A percentile compares a stretch with the other conserved stretches of the same genome.
These are phyloP conservation scores for Yamadazyma takamatsuzukensis DNA, from an alignment of 805 yeast genomes.

Conservation along the genomic window DNA sequence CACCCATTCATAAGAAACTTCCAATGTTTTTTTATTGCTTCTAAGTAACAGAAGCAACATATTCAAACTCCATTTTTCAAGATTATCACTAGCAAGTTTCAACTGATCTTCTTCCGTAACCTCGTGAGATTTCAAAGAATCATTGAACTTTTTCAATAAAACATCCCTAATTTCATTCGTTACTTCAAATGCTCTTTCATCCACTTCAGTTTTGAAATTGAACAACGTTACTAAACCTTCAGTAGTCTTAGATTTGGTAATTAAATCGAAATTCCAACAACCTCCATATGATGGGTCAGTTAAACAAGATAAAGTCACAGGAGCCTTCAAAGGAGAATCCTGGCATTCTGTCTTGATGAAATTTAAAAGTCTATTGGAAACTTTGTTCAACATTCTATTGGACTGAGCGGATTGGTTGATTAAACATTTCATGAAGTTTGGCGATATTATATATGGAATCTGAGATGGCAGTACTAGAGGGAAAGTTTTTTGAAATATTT, in stretches of 20 bases:
- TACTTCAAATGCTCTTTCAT: constrained; percentile 16
- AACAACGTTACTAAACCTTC: constrained; percentile 32
- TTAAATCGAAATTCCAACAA: constrained; percentile 66
- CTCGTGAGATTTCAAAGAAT: constrained; percentile 17
- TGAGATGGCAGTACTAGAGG: constrained; percentile 13
- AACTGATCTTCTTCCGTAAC: constrained; percentile 14
- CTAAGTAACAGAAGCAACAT: constrained; percentile 51
- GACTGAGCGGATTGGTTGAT: constrained; percentile 72
- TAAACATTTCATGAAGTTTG: constrained; percentile 66
- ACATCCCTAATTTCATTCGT: constrained; percentile 18
- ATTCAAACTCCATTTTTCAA: constrained; percentile 60
- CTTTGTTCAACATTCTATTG: constrained; percentile 62
- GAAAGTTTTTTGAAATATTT: constrained; percentile 56
- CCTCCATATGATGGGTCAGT: constrained; percentile 40
- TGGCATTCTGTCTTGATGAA: constrained; percentile 38
- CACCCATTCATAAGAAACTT: constrained; percentile 12
- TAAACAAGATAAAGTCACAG: constrained; percentile 23
- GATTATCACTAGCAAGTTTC: constrained; percentile 28
- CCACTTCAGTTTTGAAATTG: constrained; percentile 4
- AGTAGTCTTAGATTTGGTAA: constrained; percentile 70
- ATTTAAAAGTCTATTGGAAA: constrained; percentile 53
- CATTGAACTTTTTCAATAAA: constrained; percentile 22
- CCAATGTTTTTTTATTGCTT: constrained; percentile 29
- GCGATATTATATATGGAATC: constrained; percentile 43
- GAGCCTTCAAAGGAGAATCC: constrained; percentile 37